Conservation (phyloP, 352 stramenopile genomes). For the Phytophthora syringae region DNA sequence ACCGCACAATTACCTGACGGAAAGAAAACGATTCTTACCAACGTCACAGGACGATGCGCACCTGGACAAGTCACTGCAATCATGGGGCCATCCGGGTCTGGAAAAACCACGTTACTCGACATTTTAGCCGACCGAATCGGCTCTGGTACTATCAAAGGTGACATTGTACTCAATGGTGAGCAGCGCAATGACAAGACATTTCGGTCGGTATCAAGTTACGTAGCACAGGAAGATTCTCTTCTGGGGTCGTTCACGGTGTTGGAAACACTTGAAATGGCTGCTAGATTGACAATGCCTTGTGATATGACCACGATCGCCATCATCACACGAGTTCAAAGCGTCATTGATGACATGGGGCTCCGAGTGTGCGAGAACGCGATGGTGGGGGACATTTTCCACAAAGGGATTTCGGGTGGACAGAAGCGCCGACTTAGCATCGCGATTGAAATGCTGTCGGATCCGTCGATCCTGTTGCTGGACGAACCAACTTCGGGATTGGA, state of each 20-base stretch:
- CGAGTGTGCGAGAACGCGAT: conserved; percentile 57
- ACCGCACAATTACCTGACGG: conserved; percentile 2
- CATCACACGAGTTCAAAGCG: conserved; percentile 53
- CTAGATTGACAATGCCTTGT: conserved; percentile 42
- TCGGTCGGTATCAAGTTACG: conserved; percentile 57
- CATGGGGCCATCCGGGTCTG: conserved; percentile 62
- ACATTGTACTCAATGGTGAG: conserved; percentile 54
- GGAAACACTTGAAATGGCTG: conserved; percentile 68
- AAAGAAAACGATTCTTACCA: conserved; percentile 59
- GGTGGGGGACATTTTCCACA: conserved; percentile 85
- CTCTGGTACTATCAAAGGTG: conserved; percentile 42
- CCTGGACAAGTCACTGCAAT: conserved; percentile 69
- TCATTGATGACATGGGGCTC: conserved; percentile 73
- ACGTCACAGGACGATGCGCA: conserved; percentile 58
- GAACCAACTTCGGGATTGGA: conserved; percentile 94
- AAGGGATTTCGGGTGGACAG: conserved; percentile 88
- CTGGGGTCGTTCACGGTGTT: conserved; percentile 69
- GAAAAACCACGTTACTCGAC: conserved; percentile 77
- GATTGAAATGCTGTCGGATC: conserved; percentile 93
- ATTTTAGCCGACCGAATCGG: conserved; percentile 58
- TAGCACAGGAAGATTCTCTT: no score
- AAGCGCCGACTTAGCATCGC: conserved; percentile 94
- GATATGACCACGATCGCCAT: conserved; percentile 7
- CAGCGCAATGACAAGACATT: conserved; percentile 40
- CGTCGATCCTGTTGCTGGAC: conserved; percentile 94